Base-by-base conservation (phyloP, 1,284 basidiomycete species). In the Moesziomyces globuligerus region DNA sequence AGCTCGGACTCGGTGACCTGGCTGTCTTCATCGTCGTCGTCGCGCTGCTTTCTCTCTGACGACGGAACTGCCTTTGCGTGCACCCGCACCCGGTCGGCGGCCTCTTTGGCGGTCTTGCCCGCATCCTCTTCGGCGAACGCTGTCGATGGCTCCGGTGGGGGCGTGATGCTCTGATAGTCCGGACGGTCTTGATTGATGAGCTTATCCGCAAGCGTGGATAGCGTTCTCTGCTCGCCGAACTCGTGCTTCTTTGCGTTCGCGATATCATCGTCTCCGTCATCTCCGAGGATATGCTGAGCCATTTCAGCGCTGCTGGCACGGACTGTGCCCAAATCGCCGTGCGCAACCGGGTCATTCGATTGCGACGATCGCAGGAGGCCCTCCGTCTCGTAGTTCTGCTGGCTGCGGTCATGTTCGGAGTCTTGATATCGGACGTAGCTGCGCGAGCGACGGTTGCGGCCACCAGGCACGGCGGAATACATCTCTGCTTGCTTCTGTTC, bases 1-100 rank as follows among this genome's bases (percentile, higher is more conserved):
- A 76, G 42, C 37, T 66, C 68, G 49, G 68, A 72, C 55, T 76
- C 74, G 8, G 68, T 61, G 26, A 69, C 56, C 42, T 67, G 65
- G 21, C 46, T 48, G 13, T 66, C 52, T 9, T 66, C 56, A n/a
- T n/a, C n/a, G 26, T 65, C 60, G 3, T 46, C 50, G 29, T 66
- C 60, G 11, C 21, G 21, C 20, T 52, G 46, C 25, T 40, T 50
- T 7, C 25, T 1, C 15, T 8, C 20, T 34, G 25, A 23, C 15
- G 4, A 24, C 17, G 50, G 48, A 8, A 48, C 60, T 4, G 59
- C 39, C 37, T 47, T 57, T 29, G 68, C 44, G 34, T 68, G 61
- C 32, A 61, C 61, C 3, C 48, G 55, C n/a, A 68, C 65, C 8
- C 52, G 20, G 46, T 65, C 44, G 4, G 51, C 29, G 3, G 49